These are phyloP conservation scores for Erodium texanum DNA, from an alignment of 441 rosid genomes.

Conservation along the genomic window DNA sequence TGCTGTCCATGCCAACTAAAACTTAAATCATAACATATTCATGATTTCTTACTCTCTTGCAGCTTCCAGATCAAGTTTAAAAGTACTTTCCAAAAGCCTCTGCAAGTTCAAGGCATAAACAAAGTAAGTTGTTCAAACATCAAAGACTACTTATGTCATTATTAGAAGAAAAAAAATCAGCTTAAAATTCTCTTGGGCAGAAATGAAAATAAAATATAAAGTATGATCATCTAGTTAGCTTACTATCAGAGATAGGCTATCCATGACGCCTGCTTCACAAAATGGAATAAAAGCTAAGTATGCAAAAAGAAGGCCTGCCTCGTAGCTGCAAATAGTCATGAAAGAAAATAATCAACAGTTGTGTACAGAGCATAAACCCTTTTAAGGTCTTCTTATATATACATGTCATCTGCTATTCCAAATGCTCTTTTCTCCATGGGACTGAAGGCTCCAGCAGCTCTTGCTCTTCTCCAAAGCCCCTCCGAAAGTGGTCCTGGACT, in stretches of 20 bases:
- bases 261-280: slow-evolving; percentile 74
- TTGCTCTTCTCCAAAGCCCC: slow-evolving; percentile 89
- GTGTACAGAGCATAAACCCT: neutral
- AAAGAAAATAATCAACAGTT: slow-evolving; percentile 14
- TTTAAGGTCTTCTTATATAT: slow-evolving; percentile 11
- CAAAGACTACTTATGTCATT: no score
- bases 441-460: slow-evolving; percentile 63
- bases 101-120: no score
- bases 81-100: no score
- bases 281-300: slow-evolving; percentile 90
- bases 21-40: no score
- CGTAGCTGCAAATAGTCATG: slow-evolving; percentile 46
- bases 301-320: slow-evolving; percentile 88
- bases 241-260: slow-evolving; percentile 83
- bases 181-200: no score
- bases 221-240: slow-evolving; percentile 12
- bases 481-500: slow-evolving; percentile 47
- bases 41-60: no score
- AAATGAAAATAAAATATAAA: neutral
- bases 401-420: slow-evolving; percentile 96
- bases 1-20: no score
- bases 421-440: slow-evolving; percentile 71
- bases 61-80: no score
- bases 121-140: no score
- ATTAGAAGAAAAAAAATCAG: no score